Percentiles rank a stretch among this genome's conserved stretches.
phyloP scores from a whole-genome alignment of 139 green algal species.

The Chlorella sp. region DNA sequence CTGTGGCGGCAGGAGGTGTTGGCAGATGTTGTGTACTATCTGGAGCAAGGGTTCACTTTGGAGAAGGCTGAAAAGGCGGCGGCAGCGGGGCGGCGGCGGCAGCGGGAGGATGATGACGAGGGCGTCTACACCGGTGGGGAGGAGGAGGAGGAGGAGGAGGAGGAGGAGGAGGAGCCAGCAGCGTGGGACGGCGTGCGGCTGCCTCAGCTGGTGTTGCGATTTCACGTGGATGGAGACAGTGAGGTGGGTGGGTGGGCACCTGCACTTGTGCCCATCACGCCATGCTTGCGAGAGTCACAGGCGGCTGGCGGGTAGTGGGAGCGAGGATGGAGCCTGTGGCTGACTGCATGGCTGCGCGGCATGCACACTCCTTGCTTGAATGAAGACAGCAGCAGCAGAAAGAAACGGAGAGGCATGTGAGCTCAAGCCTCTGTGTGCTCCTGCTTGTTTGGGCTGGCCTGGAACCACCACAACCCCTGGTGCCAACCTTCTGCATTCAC shows the following conservation, averaged over 20 bases:
- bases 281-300: neutral
- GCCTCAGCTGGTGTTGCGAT: neutral
- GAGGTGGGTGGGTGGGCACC: neutral
- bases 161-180: neutral
- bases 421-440: neutral
- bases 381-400: no score
- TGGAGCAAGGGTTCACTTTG: neutral
- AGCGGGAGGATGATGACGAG: neutral
- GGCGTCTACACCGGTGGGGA: neutral
- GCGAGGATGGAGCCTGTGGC: no score
- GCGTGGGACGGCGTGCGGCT: neutral
- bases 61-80: neutral
- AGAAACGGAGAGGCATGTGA: no score
- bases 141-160: neutral
- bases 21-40: neutral
- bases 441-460: neutral
- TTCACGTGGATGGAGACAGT: neutral
- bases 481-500: neutral
- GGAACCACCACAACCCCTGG: neutral
- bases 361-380: neutral
- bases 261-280: neutral
- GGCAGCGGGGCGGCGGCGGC: no score
- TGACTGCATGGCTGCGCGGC: no score
- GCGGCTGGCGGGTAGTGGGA: neutral
- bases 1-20: neutral